These are phyloP conservation scores for Dictyostelium purpureum DNA, from an alignment of 78 protist genomes.

Conservation along the genomic window DNA sequence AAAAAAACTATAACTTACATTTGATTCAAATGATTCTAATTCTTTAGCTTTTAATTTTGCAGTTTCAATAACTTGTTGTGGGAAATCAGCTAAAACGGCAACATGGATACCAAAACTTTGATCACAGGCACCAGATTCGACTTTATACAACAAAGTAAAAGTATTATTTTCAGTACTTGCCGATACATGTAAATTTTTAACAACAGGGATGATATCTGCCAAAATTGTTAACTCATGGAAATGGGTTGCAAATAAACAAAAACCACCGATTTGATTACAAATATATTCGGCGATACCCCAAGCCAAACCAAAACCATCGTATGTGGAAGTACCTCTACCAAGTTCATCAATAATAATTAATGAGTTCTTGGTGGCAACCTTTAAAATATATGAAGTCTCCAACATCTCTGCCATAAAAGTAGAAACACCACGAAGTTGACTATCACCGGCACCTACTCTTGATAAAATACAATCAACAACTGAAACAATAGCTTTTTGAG, in stretches of 20 bases:
- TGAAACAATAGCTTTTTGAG: conserved; percentile 72
- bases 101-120: conserved; percentile 96
- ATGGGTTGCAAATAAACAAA: conserved; percentile 97
- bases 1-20: not conserved
- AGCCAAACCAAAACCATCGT: conserved; percentile 99
- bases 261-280: conserved; percentile 70
- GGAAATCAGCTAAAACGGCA: conserved; percentile 91
- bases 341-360: conserved; percentile 98
- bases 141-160: conserved; percentile 85
- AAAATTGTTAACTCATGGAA: conserved; percentile 95
- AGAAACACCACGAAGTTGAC: conserved; percentile 94
- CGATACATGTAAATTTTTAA: conserved; percentile 86
- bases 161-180: conserved; percentile 57
- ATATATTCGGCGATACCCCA: conserved; percentile 96
- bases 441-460: conserved; percentile 98
- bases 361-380: conserved; percentile 90
- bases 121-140: conserved; percentile 91
- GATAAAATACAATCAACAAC: conserved; percentile 92
- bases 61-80: conserved; percentile 51
- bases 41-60: conserved; percentile 90
- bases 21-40: conserved; percentile 89
- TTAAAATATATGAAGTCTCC: conserved; percentile 95
- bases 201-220: conserved; percentile 18
- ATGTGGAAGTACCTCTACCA: conserved; percentile 99
- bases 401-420: conserved; percentile 99